phyloP scores from a whole-genome alignment of 1,284 basidiomycete species.

The Cryptococcus maquisensis region DNA sequence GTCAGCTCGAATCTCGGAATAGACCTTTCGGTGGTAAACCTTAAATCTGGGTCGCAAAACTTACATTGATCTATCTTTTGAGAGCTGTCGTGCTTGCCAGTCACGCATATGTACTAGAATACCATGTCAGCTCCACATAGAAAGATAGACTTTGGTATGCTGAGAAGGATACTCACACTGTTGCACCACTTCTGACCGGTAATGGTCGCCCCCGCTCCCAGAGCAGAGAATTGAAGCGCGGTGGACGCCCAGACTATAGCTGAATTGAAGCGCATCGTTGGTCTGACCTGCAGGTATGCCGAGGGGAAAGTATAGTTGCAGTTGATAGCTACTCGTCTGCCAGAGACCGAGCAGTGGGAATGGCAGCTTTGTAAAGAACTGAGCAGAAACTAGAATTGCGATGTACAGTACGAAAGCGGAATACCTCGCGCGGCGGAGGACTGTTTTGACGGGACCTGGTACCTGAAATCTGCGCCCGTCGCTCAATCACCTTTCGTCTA shows the following conservation, averaged over 20 bases:
- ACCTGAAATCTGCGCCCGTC: neutral
- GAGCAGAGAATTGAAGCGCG: neutral
- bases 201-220: constrained; percentile 9
- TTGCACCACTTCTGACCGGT: constrained; percentile 18
- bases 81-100: constrained; percentile 20
- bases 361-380: too few relatives aligned
- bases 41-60: constrained; percentile 2
- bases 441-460: neutral
- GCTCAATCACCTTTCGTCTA: neutral
- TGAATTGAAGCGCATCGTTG: neutral
- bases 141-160: neutral
- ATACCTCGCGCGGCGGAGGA: too few relatives aligned
- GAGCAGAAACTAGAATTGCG: too few relatives aligned
- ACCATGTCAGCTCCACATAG: neutral
- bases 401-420: too few relatives aligned
- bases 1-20: too few relatives aligned
- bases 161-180: constrained; percentile 3
- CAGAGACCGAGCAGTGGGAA: too few relatives aligned
- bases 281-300: neutral
- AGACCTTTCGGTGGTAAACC: too few relatives aligned
- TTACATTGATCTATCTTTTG: constrained; percentile 27
- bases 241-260: neutral
- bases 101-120: constrained; percentile 26
- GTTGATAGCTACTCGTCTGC: neutral
- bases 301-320: neutral